A percentile compares a stretch with the other conserved stretches of the same genome.
Conservation (phyloP, 75 land plant species). For the Selaginella moellendorffii region DNA sequence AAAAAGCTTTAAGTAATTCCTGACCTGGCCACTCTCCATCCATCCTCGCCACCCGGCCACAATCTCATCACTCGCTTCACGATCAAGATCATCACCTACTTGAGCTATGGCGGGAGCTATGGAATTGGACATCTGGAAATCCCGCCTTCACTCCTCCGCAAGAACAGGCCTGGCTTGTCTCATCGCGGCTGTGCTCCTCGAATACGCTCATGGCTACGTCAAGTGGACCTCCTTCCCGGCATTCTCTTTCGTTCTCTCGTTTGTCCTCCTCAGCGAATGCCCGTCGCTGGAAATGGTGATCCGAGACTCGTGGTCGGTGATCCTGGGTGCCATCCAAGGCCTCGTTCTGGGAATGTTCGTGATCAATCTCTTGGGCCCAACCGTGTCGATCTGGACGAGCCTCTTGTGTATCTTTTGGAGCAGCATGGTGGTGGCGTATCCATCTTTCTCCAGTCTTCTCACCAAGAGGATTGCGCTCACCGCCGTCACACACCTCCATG, state of each 20-base stretch:
- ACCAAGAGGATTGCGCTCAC: conserved; percentile 46
- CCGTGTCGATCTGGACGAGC: conserved; percentile 13
- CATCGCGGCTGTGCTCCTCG: conserved; percentile 9
- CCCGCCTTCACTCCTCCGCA: conserved; percentile 10
- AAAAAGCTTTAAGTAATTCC: too few relatives aligned
- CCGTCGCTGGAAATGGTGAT: conserved; percentile 36
- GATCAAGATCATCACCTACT: too few relatives aligned
- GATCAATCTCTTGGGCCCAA: conserved; percentile 17
- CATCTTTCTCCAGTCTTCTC: conserved; percentile 21
- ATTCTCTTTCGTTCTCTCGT: conserved; percentile 39
- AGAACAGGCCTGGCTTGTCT: conserved; percentile 19
- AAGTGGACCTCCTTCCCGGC: conserved; percentile 31
- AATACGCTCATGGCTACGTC: conserved; percentile 8
- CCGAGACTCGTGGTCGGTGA: conserved; percentile 15
- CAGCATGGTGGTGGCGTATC: conserved; percentile 30
- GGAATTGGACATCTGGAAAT: too few relatives aligned
- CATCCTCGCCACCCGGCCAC: too few relatives aligned
- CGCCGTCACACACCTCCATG: conserved; percentile 39
- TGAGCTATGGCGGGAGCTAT: too few relatives aligned
- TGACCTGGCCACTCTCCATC: too few relatives aligned
- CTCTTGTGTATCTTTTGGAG: conserved; percentile 20
- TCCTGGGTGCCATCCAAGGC: conserved; percentile 27
- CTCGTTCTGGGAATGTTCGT: conserved; percentile 14
- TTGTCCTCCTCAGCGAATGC: conserved; percentile 40
- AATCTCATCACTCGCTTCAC: too few relatives aligned